Evolutionary conservation across 23 red algal species (phyloP), one percentile per base, ranked within the genome.

Genomic region (Chondrus crispus): DNA sequence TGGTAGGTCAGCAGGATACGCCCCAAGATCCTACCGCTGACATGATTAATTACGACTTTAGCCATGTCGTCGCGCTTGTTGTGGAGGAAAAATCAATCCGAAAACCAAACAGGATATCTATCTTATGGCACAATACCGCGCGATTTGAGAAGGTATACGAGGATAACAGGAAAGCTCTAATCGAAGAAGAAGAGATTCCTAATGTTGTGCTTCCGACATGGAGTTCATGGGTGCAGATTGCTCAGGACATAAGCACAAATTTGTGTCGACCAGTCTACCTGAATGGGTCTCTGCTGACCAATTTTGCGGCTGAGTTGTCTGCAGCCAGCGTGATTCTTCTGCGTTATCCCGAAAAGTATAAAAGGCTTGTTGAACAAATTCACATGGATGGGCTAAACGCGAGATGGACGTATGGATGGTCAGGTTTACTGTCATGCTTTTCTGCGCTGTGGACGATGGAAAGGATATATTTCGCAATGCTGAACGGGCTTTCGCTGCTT

Each of bases 331-430:
- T 83, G 29, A 83, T 83, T 41, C 26, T 83, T 6, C 53, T 39
- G 10, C 53, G 48, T 2, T 83, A 60, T 50, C 12, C 12, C n/a
- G 20, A 24, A 28, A 63, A 38, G 50, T 83, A 83, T 8, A 60
- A 20, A 40, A 24, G 42, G 36, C 33, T 89, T 49, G 85, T 89
- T 16, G 68, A 89, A 40, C n/a, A 51, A 36, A 89, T 78, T 14
- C 28, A 89, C 41, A 36, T 28, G 9, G 70, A 45, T 2, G 84
- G 66, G 4, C 84, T 48, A 26, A 28, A 72, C 12, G 66, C 84
- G 39, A 36, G 84, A n/a, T 76, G 84, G 84, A 88, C 84, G 33
- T 88, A 73, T 74, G 84, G 84, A 32, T 46, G 32, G 84, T 70
- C 57, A 37, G 84, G 84, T 11, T n/a, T 88, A 38, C 46, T 88